A percentile compares a stretch with the other conserved stretches of the same genome.
These are phyloP conservation scores for Silene vulgaris DNA, from an alignment of 179 eudicot genomes.

Conservation along the genomic window DNA sequence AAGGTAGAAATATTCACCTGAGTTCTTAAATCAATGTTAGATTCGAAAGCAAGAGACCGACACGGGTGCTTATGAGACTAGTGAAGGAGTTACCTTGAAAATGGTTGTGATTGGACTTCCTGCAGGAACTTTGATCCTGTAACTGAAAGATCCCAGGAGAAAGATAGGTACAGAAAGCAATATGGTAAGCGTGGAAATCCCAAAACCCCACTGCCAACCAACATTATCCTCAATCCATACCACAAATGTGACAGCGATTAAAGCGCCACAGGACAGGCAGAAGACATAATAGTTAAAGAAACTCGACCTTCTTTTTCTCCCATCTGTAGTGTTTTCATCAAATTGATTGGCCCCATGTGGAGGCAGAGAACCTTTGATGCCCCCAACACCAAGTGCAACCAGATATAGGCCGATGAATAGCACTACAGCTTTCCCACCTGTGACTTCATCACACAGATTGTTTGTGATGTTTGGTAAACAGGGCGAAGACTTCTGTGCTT, in stretches of 20 bases:
- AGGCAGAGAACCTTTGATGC: constrained; percentile 62
- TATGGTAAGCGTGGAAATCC: constrained; percentile 35
- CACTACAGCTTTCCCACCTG: constrained; percentile 35
- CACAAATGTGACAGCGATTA: constrained; percentile 54
- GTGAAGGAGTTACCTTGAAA: constrained; percentile 45
- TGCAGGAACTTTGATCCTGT: constrained; percentile 55
- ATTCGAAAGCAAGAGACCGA: neutral
- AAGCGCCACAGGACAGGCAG: constrained; percentile 57
- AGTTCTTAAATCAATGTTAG: neutral
- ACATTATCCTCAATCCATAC: constrained; percentile 52
- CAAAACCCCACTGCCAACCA: constrained; percentile 64
- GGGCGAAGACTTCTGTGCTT: constrained; percentile 24
- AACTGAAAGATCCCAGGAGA: constrained; percentile 31
- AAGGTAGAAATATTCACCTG: neutral
- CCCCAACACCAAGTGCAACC: constrained; percentile 63
- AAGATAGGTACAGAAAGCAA: constrained; percentile 29
- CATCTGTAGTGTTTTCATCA: constrained; percentile 37
- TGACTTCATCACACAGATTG: constrained; percentile 22
- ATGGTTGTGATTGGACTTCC: constrained; percentile 86
- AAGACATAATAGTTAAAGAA: constrained; percentile 62
- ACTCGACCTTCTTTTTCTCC: constrained; percentile 43
- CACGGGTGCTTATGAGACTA: neutral
- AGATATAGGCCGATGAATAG: constrained; percentile 45
- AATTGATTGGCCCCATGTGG: constrained; percentile 83
- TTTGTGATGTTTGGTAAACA: constrained; percentile 24